Evolutionary conservation across 129 eudicot genomes (phyloP).

Genomic region (Centella asiatica): DNA sequence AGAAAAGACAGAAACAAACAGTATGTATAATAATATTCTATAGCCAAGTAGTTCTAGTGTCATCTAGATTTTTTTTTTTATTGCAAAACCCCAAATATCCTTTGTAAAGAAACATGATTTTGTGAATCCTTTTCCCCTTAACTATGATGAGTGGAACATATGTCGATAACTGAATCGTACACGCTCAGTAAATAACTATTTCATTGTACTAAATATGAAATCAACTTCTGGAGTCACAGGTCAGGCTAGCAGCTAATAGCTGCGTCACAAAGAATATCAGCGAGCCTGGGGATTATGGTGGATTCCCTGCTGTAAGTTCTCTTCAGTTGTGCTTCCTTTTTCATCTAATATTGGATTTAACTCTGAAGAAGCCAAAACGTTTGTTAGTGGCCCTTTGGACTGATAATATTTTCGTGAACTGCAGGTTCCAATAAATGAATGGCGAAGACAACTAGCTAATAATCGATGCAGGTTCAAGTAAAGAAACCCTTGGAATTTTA

Average conservation of each 20-base stretch:
- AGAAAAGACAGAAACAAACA: too few species aligned
- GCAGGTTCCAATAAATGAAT: slow-evolving; percentile 68
- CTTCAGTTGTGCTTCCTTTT: background rate
- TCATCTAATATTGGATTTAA: background rate
- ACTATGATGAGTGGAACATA: too few species aligned
- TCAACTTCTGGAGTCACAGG: slow-evolving; percentile 38
- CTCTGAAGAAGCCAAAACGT: background rate
- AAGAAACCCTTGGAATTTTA: background rate
- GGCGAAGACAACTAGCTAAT: slow-evolving; percentile 67
- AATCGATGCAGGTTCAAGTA: slow-evolving; percentile 28
- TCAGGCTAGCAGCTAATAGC: slow-evolving; percentile 83
- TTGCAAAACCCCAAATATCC: too few species aligned
- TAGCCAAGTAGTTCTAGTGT: too few species aligned
- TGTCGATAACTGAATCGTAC: background rate
- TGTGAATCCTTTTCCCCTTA: too few species aligned
- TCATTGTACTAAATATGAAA: background rate
- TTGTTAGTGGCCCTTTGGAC: background rate
- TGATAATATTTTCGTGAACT: background rate
- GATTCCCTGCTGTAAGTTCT: slow-evolving; percentile 88
- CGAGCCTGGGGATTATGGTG: slow-evolving; percentile 88
- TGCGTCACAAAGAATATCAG: slow-evolving; percentile 77
- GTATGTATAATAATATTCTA: too few species aligned
- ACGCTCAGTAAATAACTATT: background rate
- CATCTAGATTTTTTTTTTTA: too few species aligned
- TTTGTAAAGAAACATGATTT: too few species aligned